These are phyloP conservation scores for Cladophialophora bantiana DNA, from an alignment of 2,329 filamentous ascomycete genomes.

Conservation along the genomic window DNA sequence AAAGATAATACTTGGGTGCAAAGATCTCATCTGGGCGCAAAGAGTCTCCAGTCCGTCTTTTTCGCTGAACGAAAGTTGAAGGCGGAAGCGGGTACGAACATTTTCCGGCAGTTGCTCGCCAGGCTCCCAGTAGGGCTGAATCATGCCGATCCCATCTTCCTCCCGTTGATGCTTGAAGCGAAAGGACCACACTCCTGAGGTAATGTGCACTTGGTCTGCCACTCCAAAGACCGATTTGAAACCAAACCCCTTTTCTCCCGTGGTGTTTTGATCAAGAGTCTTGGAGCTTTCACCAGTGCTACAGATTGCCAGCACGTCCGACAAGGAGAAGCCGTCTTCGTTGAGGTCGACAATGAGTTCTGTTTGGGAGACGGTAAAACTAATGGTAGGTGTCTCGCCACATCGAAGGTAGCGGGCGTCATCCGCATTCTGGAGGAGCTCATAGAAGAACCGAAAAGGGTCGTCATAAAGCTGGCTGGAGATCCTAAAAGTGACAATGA, in stretches of 20 bases:
- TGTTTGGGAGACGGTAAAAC: constrained; percentile 12
- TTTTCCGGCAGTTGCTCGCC: constrained; percentile 15
- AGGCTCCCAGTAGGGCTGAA: constrained; percentile 25
- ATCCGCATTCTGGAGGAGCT: constrained; percentile 54
- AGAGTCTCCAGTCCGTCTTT: constrained; percentile 16
- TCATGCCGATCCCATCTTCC: constrained; percentile 34
- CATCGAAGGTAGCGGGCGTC: constrained; percentile 41
- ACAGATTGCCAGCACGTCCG: constrained; percentile 50
- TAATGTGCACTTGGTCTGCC: constrained; percentile 37
- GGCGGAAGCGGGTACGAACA: constrained; percentile 26
- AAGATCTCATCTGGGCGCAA: constrained; percentile 15
- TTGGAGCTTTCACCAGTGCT: constrained; percentile 49
- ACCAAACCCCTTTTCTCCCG: constrained; percentile 48
- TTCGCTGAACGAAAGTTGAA: constrained; percentile 20
- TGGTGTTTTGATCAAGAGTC: constrained; percentile 38
- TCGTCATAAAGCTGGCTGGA: constrained; percentile 31
- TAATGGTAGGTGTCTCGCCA: constrained; percentile 14
- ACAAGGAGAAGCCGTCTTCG: constrained; percentile 51
- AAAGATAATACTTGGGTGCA: constrained; percentile 26
- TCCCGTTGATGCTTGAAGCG: constrained; percentile 33
- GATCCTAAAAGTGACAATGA: constrained; percentile 17
- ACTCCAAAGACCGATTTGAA: constrained; percentile 50
- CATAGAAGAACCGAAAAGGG: constrained; percentile 42
- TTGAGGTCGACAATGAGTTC: constrained; percentile 42
- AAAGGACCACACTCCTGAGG: constrained; percentile 36